Percentiles rank a stretch among this genome's conserved stretches.
Evolutionary conservation across 2,329 filamentous ascomycete species (phyloP).

Genomic region (Stagonosporopsis cucurbitacearum): DNA sequence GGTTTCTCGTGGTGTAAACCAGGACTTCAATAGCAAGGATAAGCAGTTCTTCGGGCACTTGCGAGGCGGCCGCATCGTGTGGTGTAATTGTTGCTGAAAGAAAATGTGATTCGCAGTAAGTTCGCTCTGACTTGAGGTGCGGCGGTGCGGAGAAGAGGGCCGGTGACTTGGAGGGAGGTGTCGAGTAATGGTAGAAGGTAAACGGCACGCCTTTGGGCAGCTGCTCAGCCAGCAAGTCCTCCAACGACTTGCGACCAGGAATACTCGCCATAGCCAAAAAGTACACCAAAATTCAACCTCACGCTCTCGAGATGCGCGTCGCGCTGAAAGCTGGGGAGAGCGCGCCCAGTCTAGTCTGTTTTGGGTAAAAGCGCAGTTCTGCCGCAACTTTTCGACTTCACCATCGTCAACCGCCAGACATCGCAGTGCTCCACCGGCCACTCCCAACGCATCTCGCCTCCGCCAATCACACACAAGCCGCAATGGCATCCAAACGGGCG

Average conservation of each 20-base stretch:
- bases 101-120: constrained; percentile 87
- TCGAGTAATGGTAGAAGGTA: constrained; percentile 84
- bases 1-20: constrained; percentile 78
- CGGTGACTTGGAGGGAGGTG: constrained; percentile 74
- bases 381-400: constrained; percentile 39
- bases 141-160: constrained; percentile 82
- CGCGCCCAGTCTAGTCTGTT: constrained; percentile 24
- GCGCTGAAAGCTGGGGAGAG: constrained; percentile 22
- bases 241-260: constrained; percentile 34
- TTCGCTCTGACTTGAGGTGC: constrained; percentile 73
- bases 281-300: neutral
- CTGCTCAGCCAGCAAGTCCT: constrained; percentile 58
- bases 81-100: constrained; percentile 62
- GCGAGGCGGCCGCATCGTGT: constrained; percentile 34
- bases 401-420: constrained; percentile 5
- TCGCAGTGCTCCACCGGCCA: constrained; percentile 18
- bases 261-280: constrained; percentile 34
- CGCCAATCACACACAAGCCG: constrained; percentile 18
- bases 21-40: constrained; percentile 86
- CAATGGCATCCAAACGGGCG: constrained; percentile 59
- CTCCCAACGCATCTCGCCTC: constrained; percentile 21
- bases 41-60: constrained; percentile 61
- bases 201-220: constrained; percentile 65
- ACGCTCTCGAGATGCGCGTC: constrained; percentile 1
- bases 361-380: constrained; percentile 27